A percentile compares a stretch with the other conserved stretches of the same genome.
Conservation (phyloP, 2,329 filamentous ascomycete species). For the Fusarium paranaense region DNA sequence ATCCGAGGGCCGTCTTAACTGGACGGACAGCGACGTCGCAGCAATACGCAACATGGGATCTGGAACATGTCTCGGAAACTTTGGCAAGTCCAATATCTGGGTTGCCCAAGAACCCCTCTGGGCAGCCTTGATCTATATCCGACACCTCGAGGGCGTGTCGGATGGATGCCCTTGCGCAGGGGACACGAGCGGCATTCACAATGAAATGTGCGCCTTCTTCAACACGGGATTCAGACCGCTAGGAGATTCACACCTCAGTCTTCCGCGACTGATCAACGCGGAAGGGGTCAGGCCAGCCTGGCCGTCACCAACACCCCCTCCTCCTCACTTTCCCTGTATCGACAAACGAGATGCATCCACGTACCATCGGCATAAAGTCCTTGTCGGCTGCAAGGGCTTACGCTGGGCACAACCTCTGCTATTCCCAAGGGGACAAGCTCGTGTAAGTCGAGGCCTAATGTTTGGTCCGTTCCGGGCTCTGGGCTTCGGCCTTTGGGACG, state of each 20-base stretch:
- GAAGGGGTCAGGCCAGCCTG: not conserved
- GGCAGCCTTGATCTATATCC: constrained; percentile 16
- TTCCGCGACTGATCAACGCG: not conserved
- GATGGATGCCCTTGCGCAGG: constrained; percentile 15
- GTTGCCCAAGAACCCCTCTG: constrained; percentile 15
- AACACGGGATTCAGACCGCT: constrained; percentile 16
- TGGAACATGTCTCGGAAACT: not conserved
- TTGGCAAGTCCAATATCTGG: constrained; percentile 2
- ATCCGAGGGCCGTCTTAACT: constrained; percentile 13
- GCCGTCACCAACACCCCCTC: not conserved
- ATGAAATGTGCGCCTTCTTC: constrained; percentile 11
- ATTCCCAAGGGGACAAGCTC: not conserved
- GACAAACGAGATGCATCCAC: not conserved
- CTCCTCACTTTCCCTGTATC: not conserved
- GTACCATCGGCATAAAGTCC: constrained; percentile 9
- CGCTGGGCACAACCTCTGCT: constrained; percentile 13
- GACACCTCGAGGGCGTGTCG: not conserved
- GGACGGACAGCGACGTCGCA: constrained; percentile 7
- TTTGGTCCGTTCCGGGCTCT: constrained; percentile 26
- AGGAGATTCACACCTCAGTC: not conserved
- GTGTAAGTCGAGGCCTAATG: constrained; percentile 11
- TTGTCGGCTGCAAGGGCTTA: constrained; percentile 8
- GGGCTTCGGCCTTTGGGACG: constrained; percentile 28
- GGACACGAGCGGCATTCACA: not conserved
- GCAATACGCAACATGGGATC: constrained; percentile 18